These are phyloP conservation scores for Lasiodiplodia gonubiensis DNA, from an alignment of 2,329 filamentous ascomycete genomes.

Conservation along the genomic window DNA sequence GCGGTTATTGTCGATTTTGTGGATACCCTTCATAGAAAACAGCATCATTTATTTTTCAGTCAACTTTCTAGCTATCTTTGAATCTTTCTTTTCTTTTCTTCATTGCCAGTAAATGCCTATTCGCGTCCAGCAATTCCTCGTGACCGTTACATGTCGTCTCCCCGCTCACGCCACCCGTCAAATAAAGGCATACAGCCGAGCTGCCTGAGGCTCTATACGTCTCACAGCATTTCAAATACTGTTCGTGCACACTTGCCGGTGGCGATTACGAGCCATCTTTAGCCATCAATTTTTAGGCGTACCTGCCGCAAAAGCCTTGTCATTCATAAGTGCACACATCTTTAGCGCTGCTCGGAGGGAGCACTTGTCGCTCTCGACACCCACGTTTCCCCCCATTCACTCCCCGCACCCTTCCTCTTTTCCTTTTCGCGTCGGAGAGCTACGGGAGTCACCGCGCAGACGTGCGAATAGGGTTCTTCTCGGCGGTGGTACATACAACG, in stretches of 20 bases:
- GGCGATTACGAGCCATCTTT: neutral
- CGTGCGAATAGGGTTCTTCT: neutral
- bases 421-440: too few species aligned
- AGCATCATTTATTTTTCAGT: neutral
- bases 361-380: neutral
- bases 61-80: neutral
- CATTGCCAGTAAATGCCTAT: neutral
- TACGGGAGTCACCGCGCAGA: too few species aligned
- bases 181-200: neutral
- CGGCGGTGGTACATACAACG: neutral
- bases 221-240: slow-evolving; percentile 6
- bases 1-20: too few species aligned
- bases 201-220: slow-evolving; percentile 1
- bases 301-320: too few species aligned
- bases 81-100: neutral
- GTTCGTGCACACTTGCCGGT: neutral
- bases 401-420: too few species aligned
- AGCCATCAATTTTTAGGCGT: neutral
- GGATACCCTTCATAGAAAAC: neutral
- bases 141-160: neutral
- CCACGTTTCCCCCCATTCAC: neutral
- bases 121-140: neutral
- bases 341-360: too few species aligned
- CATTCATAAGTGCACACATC: too few species aligned
- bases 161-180: neutral